Base-by-base conservation (phyloP, 805 yeast genomes). In the Sugiyamaella floridensis region DNA sequence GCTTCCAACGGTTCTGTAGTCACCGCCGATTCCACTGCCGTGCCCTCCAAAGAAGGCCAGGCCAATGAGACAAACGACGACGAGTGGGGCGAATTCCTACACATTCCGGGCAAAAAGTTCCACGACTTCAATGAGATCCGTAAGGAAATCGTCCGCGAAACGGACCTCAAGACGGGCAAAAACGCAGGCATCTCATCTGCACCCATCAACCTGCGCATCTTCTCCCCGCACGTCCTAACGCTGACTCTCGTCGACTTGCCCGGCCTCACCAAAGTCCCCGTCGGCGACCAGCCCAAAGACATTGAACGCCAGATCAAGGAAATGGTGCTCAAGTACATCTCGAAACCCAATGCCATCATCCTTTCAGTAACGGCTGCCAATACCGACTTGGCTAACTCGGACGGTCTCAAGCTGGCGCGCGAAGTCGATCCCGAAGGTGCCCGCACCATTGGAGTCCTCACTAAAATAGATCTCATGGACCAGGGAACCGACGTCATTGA, bases 1-100 rank as follows among this genome's bases (percentile, higher is more conserved):
- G 51, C 67, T 19, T 49, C 57, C 14, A 41, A 41, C 14, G 43
- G 43, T 4, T 53, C 56, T 18, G 58, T 57, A 20, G 67, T 22
- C 26, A 22, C 62, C 32, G 58, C 46, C 19, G 55, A 56, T 11
- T 34, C 54, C 16, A 43, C 50, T 7, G 50, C 40, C 8, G 63
- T 57, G 44, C 44, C 45, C 26, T 10, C n/a, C 18, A 41, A 45
- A 3, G 43, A 47, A 5, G 56, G 49, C 29, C 49, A 51, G 41
- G 52, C 41, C 8, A 56, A 56, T 43, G 60, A 58, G 49, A 51
- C 53, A 4, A 69, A 71, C 52, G 65, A 59, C 42, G 65, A 73
- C 50, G 99, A 92, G 72, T 92, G 98, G 97, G 99, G 99, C 60
- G 99, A 93, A 70, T 92, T 92, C 68, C 76, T 93, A 63, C 99